Evolutionary conservation across 768 basidiomycete genomes (phyloP), one percentile per base, ranked within the genome.

Genomic region (Leccinellum luteum): DNA sequence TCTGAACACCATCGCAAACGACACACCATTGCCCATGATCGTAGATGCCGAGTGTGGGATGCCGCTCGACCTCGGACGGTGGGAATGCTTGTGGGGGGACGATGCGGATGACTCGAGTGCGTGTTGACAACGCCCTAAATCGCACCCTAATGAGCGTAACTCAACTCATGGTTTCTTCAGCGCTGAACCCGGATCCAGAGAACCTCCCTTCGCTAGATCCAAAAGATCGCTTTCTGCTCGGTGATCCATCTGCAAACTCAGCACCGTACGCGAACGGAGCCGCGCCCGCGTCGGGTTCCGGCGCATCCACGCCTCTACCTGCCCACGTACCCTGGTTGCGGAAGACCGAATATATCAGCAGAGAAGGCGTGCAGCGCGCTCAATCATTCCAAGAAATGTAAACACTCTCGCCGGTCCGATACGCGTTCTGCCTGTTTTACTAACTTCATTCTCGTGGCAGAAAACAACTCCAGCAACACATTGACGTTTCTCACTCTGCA

Each of bases 41-140:
- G 89, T 98, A 1, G 97, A 99, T 64, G 92, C 92, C 1, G 97
- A 99, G 70, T 89, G 88, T 63, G 97, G 97, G 0, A 95, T 99
- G 94, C 94, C 95, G 0, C 74, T 99, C 25, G 92, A 98, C 69
- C 75, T 96, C 48, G 88, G 89, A 17, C 83, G 81, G 54, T 94
- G 86, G 81, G 87, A 89, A 54, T 88, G 84, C 34, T 74, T 96
- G 17, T 94, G 90, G 92, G 85, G 89, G 51, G 90, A 92, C 59
- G 84, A 84, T 44, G 89, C 80, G 3, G 82, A 87, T 67, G 84
- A 88, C 73, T 79, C 82, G 52, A 76, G 91, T 89, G 51, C 19
- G 6, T 38, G 43, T 13, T 30, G 17, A 43, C 41, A 12, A 41
- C 38, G n/a, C n/a, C 41, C 41, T n/a, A 12, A 43, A 43, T 43